Evolutionary conservation across 257 asterid genomes (phyloP), one percentile per base, ranked within the genome.

Genomic region (Gentiana macrophylla): DNA sequence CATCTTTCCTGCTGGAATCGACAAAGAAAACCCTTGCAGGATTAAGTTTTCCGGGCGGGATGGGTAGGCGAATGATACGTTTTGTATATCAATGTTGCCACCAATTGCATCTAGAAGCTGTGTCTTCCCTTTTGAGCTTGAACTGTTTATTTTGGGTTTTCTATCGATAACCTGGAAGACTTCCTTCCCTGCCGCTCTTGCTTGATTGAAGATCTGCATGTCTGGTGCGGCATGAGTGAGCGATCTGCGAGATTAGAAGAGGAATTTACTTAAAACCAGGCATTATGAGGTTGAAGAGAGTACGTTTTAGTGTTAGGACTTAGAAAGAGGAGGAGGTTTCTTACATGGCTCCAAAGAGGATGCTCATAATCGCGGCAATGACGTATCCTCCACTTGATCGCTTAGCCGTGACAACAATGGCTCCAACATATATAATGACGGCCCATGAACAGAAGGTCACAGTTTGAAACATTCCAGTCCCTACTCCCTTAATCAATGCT

Each of bases 191-290:
- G 96, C 89, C 12, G 96, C 93, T 73, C 75, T 82, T 55, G 93
- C 94, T 69, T 84, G 94, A 64, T 84, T 82, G 83, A 84, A 84
- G 70, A 77, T 70, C 68, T 82, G 88, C 89, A 84, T 79, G 72
- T 86, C 94, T 37, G 95, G 95, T 67, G 95, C 94, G 55, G 95
- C 94, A 65, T 87, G 68, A 32, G 96, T 80, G 63, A 87, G 85
- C 37, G 96, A 84, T 81, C 89, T 80, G 89, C 49, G 77, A 68
- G 74, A 15, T 15, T 0, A 38, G 7, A 38, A 38, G 44, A 7
- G 44, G 44, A 38, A 7, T 3, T 38, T 38, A 38, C 44, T 38
- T 38, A 38, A 38, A 38, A 38, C 7, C 7, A 38, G 4, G 7
- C 24, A 38, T 38, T 4, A 38, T 3, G 44, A 38, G 44, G 6